Conservation (phyloP, 805 yeast genomes). For the Tetrapisispora pingtungensis region DNA sequence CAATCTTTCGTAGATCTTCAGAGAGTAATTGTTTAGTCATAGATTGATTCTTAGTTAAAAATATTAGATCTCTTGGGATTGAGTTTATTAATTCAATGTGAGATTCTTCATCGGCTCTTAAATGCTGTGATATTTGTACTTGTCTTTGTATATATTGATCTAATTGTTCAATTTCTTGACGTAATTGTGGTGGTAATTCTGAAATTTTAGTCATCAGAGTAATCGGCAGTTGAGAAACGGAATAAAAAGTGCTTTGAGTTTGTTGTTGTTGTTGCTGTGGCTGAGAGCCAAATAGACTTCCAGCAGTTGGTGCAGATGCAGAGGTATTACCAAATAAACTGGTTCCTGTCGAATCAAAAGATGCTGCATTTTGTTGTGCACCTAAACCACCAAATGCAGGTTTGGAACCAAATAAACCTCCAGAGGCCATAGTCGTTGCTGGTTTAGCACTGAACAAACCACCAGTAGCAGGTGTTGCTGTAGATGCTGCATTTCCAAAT, state of each 20-base stretch:
- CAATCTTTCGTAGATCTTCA: constrained; percentile 38
- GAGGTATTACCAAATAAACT: constrained; percentile 25
- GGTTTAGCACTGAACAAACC: constrained; percentile 13
- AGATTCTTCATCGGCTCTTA: constrained; percentile 49
- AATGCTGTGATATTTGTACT: constrained; percentile 58
- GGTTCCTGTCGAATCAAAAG: constrained; percentile 11
- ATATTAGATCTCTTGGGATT: constrained; percentile 63
- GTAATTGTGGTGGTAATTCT: constrained; percentile 62
- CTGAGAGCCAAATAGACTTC: constrained; percentile 16
- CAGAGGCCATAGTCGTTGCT: constrained; percentile 15
- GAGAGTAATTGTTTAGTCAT: constrained; percentile 56
- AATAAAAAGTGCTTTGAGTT: constrained; percentile 33
- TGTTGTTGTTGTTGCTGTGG: constrained; percentile 22
- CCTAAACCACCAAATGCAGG: constrained; percentile 1
- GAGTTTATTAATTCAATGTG: constrained; percentile 58
- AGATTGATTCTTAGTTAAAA: constrained; percentile 48
- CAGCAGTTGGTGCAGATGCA: constrained; percentile 2
- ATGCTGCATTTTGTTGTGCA: constrained; percentile 11
- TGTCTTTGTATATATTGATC: constrained; percentile 67
- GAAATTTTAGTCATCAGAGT: constrained; percentile 69
- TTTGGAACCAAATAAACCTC: constrained; percentile 27
- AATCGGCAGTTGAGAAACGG: constrained; percentile 38
- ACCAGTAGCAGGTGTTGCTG: constrained; percentile 8
- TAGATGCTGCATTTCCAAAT: constrained; percentile 11
- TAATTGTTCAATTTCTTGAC: constrained; percentile 56